Evolutionary conservation across 2,329 filamentous ascomycete species (phyloP).

Genomic region (Aureobasidium vineae): DNA sequence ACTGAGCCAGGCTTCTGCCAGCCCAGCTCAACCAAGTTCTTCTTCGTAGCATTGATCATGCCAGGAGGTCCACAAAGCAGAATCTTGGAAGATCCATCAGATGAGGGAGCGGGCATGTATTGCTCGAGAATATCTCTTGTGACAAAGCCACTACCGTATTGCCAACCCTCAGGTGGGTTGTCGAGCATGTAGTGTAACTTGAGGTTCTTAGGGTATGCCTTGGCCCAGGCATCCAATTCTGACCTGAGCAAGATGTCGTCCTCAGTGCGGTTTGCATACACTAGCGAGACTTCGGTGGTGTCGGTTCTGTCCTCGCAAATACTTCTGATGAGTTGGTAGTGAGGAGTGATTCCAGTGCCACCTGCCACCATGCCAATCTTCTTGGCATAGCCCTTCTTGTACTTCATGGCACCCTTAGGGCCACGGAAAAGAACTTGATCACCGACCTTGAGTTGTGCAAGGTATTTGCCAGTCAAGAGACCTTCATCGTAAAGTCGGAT

Average conservation of each 20-base stretch:
- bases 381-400: slow-evolving; percentile 45
- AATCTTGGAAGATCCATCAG: slow-evolving; percentile 49
- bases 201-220: slow-evolving; percentile 52
- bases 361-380: slow-evolving; percentile 58
- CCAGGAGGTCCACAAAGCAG: slow-evolving; percentile 62
- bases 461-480: slow-evolving; percentile 48
- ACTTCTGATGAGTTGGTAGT: slow-evolving; percentile 62
- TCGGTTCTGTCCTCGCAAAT: slow-evolving; percentile 62
- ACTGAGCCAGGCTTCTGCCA: slow-evolving; percentile 87
- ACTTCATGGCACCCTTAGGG: slow-evolving; percentile 58
- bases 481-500: slow-evolving; percentile 55
- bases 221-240: slow-evolving; percentile 56
- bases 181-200: slow-evolving; percentile 58
- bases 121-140: slow-evolving; percentile 53
- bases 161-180: slow-evolving; percentile 49
- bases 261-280: slow-evolving; percentile 61
- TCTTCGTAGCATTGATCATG: slow-evolving; percentile 60
- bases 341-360: slow-evolving; percentile 55
- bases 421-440: slow-evolving; percentile 54
- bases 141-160: slow-evolving; percentile 52
- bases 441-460: slow-evolving; percentile 49
- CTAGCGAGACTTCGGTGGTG: slow-evolving; percentile 55
- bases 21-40: slow-evolving; percentile 55
- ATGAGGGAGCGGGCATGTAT: slow-evolving; percentile 48
- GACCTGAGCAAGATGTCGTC: slow-evolving; percentile 59